Evolutionary conservation across 495 filamentous ascomycete species (phyloP), one percentile per base, ranked within the genome.

Genomic region (Penicillium turbatum): DNA sequence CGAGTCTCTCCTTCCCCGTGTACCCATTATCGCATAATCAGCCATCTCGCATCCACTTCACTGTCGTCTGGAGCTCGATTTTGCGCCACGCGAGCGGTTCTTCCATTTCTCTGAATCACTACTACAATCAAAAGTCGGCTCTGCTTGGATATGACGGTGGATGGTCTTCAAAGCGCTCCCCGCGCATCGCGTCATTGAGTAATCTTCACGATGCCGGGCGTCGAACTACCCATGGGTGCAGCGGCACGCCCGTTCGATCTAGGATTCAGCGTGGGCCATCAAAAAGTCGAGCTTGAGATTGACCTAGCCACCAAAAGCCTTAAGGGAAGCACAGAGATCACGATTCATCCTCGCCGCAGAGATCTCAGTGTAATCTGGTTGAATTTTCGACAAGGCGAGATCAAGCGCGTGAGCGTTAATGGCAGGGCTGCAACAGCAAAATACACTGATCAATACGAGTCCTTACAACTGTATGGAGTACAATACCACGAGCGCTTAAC

Each of bases 211-310:
- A 78, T 78, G 74, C 74, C 74, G 51, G 72, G 73, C 60, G 66
- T 78, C 48, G 74, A 78, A 45, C 61, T 66, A 53, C 64, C 63
- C 30, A 60, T 59, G 36, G 64, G 64, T 47, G 63, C 67, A 37
- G 50, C 54, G 56, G 70, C 62, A 60, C 66, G 69, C 37, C 49
- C 48, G 35, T 45, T 48, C 31, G 71, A 72, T 19, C 67, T 71
- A 52, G 76, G 75, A 15, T 87, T 83, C 61, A 79, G 81, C 16
- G 77, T 93, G 8, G 72, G 84, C n/a, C 83, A 87, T 60, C 93
- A 97, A 69, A 86, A 85, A 64, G 83, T 98, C 48, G 85, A 91
- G 55, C 75, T 97, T 48, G 92, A 97, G 53, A 78, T 98, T 56
- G 84, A 97, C 69, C 90, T 98, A 60, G 75, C 76, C 42, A 80